These are phyloP conservation scores for Solanum ossicruentum DNA, from an alignment of 257 asterid species.

Conservation along the genomic window DNA sequence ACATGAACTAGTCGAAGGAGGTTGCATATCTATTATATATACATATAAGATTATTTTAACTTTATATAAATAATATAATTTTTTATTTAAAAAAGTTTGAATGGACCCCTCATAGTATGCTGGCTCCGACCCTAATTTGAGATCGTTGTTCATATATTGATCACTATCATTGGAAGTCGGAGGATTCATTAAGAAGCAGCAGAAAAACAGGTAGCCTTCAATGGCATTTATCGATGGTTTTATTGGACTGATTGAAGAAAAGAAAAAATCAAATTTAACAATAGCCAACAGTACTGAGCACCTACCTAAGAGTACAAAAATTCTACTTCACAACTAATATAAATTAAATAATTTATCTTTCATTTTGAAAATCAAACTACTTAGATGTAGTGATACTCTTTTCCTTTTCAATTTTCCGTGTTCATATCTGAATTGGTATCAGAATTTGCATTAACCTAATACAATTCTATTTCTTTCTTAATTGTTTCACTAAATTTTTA, in stretches of 20 bases:
- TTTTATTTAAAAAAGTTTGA: no score
- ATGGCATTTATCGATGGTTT: slow-evolving; percentile 7
- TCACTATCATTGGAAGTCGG: slow-evolving; percentile 11
- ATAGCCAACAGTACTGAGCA: neutral
- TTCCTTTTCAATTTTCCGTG: no score
- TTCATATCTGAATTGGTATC: no score
- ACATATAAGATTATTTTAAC: no score
- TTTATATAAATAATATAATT: no score
- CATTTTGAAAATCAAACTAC: neutral
- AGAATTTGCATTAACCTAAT: no score
- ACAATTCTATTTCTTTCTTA: no score
- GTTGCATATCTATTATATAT: no score
- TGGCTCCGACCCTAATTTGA: no score
- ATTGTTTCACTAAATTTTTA: no score
- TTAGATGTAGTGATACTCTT: neutral
- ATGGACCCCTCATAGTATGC: no score
- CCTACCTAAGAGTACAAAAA: neutral
- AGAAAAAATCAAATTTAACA: neutral
- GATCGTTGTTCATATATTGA: neutral
- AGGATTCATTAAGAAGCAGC: slow-evolving; percentile 31
- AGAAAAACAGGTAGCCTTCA: slow-evolving; percentile 4
- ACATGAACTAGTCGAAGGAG: no score
- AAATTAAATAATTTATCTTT: neutral
- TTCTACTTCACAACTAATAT: neutral
- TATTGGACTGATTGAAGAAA: neutral